Base-by-base conservation (phyloP, 2,329 filamentous ascomycete genomes). In the Monosporascus sp. region DNA sequence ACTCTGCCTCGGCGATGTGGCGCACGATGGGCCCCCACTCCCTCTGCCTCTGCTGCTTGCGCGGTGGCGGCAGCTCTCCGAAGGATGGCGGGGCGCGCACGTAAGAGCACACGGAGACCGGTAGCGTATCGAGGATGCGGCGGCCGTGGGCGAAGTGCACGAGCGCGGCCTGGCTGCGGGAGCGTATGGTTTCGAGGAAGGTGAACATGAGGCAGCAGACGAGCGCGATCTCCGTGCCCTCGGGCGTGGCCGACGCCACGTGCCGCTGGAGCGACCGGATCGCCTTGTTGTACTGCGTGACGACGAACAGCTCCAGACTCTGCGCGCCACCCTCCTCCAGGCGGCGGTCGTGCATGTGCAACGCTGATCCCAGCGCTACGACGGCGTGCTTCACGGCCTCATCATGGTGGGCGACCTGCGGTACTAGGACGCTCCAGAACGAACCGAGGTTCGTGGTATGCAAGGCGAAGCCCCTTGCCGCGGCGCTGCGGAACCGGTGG, bases 281-380 rank as follows among this genome's bases (percentile, higher is more conserved):
- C 20, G 70, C 68, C 9, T 62, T 60, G 57, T 68, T 70, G 56
- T 74, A 73, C 50, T 73, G 69, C 51, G 69, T 64, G 52, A 73
- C 68, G 41, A 66, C 67, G 56, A 72, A 71, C 9, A 14, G 4
- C 11, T 34, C 31, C 31, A 34, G 31, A 9, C 31, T 4, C 24
- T 62, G 62, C 5, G 59, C 57, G 31, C 11, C 27, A 3, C 27
- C 27, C 31, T 34, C 11, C 11, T 34, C 31, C 11, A 34, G 11
- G 31, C 31, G 31, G 31, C 31, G 9, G 31, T 14, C 31, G 31
- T 34, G 31, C 31, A 34, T 14, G 31, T 14, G 31, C 11, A 34
- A 34, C 31, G 31, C 31, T 11, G 31, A 62, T 9, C 68, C 65
- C 4, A 71, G 62, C 7, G 69, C 68, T 24, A 70, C 60, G n/a